Evolutionary conservation across 139 green algal species (phyloP).

Genomic region (Raphidocelis subcapitata): DNA sequence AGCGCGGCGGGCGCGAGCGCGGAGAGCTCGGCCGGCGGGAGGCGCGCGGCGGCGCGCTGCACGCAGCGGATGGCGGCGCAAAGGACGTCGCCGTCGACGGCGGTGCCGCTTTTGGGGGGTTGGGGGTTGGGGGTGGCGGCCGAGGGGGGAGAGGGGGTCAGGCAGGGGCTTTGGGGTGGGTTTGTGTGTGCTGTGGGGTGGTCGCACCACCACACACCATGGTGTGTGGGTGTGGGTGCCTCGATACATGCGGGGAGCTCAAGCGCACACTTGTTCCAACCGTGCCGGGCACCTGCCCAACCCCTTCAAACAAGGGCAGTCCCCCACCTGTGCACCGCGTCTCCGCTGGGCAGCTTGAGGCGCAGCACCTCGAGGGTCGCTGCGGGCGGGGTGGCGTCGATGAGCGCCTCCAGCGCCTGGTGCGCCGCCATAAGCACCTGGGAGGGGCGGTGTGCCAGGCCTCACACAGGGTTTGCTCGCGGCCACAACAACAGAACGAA

Average conservation of each 20-base stretch:
- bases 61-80: constrained; percentile 30
- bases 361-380: constrained; percentile 32
- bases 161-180: too few relatives aligned
- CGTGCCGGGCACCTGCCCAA: too few relatives aligned
- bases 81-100: constrained; percentile 26
- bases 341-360: constrained; percentile 34
- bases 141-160: too few relatives aligned
- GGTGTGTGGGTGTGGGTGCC: too few relatives aligned
- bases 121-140: too few relatives aligned
- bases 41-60: constrained; percentile 12
- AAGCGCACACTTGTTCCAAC: too few relatives aligned
- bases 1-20: constrained; percentile 29
- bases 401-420: constrained; percentile 36
- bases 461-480: too few relatives aligned
- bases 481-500: too few relatives aligned
- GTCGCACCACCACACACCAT: too few relatives aligned
- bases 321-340: background rate
- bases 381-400: constrained; percentile 24
- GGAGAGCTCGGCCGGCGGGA: constrained; percentile 16
- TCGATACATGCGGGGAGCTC: too few relatives aligned
- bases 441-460: background rate
- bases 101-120: constrained; percentile 9
- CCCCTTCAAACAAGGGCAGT: too few relatives aligned
- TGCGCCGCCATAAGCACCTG: constrained; percentile 46
- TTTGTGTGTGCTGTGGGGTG: too few relatives aligned